Evolutionary conservation across 2,329 filamentous ascomycete genomes (phyloP), one percentile per base, ranked within the genome.

Genomic region (Diaporthe sp.): DNA sequence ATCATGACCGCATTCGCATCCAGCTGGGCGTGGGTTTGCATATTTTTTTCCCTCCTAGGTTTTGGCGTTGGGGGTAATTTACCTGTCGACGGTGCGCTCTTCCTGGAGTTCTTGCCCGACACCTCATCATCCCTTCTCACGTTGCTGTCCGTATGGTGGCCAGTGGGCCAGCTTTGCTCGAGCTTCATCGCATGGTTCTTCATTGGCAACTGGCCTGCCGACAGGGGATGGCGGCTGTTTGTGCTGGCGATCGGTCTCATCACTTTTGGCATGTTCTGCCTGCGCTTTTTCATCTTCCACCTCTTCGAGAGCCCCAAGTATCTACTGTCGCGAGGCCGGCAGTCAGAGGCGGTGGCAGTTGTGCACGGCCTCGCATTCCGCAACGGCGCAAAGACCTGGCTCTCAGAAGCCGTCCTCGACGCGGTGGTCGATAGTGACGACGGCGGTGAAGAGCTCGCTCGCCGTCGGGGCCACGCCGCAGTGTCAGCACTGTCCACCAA

Each of bases 231-330:
- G 95, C 89, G 95, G 31, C 92, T 93, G 78, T 91, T 96, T 71
- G 86, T 95, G 72, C 86, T 93, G 71, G 91, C 92, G 1, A 91
- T 96, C 28, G 95, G 95, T 63, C 85, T 93, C 47, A 84, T 92
- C 78, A 97, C 94, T 0, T 91, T 97, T 77, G 82, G 87, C 84
- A 95, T 97, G 93, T 97, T 96, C 80, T 83, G 94, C 68, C 85
- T 92, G 76, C 94, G 95, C 25, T 95, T 95, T 87, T 92, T 95
- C 83, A 81, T 95, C 76, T 97, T 97, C 84, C 91, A 93, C 76
- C 89, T 97, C 17, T 94, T 94, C 81, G 95, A 98, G 82, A 97
- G 95, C 8, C 95, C 95, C 61, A 97, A 97, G 82, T 97, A 92
- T 81, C 87, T 97, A 34, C 90, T 97, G 13, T 93, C 92, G 28